Percentiles rank a stretch among this genome's conserved stretches.
phyloP scores from a whole-genome alignment of 768 basidiomycete genomes.

The Pisolithus albus region DNA sequence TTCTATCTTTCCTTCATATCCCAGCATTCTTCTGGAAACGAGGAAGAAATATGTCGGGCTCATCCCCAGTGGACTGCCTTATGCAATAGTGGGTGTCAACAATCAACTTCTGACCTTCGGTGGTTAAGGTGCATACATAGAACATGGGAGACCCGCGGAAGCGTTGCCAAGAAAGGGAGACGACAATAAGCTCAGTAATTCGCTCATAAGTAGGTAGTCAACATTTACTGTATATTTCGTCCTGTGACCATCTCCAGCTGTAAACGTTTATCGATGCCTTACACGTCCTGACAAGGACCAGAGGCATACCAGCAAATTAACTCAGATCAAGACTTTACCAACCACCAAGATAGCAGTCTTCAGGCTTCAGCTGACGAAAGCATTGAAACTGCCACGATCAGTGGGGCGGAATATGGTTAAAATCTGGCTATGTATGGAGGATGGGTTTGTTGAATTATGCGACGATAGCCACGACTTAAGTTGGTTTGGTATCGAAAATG shows the following conservation, averaged over 20 bases:
- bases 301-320: conserved; percentile 14
- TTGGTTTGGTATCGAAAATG: conserved; percentile 69
- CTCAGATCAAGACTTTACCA: conserved; percentile 50
- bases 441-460: conserved; percentile 44
- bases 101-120: conserved; percentile 2
- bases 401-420: conserved; percentile 29
- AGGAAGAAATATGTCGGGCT: conserved; percentile 37
- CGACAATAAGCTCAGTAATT: conserved; percentile 51
- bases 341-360: conserved; percentile 63
- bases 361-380: conserved; percentile 57
- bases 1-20: conserved; percentile 71
- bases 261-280: conserved; percentile 24
- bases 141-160: conserved; percentile 49
- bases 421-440: conserved; percentile 53
- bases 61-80: conserved; percentile 65
- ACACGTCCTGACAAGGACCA: conserved; percentile 17
- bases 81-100: conserved; percentile 45
- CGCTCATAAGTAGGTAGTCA: conserved; percentile 48
- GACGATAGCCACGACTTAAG: conserved; percentile 49
- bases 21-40: conserved; percentile 34
- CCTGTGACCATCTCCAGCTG: conserved; percentile 16
- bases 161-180: conserved; percentile 19
- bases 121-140: conserved; percentile 29
- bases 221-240: not conserved
- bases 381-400: conserved; percentile 24